Evolutionary conservation across 2,329 filamentous ascomycete species (phyloP).

Genomic region (Aaosphaeria arxii): DNA sequence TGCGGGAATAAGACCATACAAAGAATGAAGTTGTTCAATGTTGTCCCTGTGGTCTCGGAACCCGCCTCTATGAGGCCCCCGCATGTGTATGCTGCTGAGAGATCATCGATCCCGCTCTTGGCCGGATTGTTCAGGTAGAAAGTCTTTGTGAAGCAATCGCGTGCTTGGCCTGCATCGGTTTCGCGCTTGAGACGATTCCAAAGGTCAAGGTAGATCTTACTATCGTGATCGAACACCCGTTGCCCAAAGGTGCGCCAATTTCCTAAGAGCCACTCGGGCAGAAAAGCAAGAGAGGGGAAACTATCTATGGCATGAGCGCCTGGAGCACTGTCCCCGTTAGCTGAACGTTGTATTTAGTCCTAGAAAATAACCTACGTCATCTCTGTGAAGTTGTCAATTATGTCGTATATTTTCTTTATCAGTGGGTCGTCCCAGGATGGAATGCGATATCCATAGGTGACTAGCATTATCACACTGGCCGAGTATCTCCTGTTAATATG

Average conservation of each 20-base stretch:
- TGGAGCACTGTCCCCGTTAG: slow-evolving; percentile 9
- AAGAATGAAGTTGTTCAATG: slow-evolving; percentile 28
- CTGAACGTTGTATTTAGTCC: neutral
- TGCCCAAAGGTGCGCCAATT: slow-evolving; percentile 26
- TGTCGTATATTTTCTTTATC: slow-evolving; percentile 29
- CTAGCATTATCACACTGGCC: slow-evolving; percentile 31
- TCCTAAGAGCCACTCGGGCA: slow-evolving; percentile 29
- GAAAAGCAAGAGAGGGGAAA: slow-evolving; percentile 25
- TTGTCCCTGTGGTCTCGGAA: slow-evolving; percentile 28
- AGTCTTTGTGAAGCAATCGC: slow-evolving; percentile 32
- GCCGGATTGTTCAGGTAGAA: slow-evolving; percentile 31
- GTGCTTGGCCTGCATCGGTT: slow-evolving; percentile 25
- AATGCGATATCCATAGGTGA: slow-evolving; percentile 35
- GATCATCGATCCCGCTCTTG: slow-evolving; percentile 32
- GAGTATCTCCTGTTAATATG: slow-evolving; percentile 31
- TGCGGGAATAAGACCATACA: slow-evolving; percentile 27
- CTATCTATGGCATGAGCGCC: slow-evolving; percentile 26
- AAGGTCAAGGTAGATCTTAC: slow-evolving; percentile 28
- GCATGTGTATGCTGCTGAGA: slow-evolving; percentile 32
- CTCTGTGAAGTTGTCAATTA: slow-evolving; percentile 29
- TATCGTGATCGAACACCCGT: slow-evolving; percentile 27
- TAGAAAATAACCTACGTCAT: slow-evolving; percentile 15
- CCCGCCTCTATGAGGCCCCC: slow-evolving; percentile 34
- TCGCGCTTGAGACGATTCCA: slow-evolving; percentile 30
- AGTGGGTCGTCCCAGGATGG: slow-evolving; percentile 29